These are phyloP conservation scores for Neofusicoccum umdonicola DNA, from an alignment of 2,329 filamentous ascomycete genomes.

Conservation along the genomic window DNA sequence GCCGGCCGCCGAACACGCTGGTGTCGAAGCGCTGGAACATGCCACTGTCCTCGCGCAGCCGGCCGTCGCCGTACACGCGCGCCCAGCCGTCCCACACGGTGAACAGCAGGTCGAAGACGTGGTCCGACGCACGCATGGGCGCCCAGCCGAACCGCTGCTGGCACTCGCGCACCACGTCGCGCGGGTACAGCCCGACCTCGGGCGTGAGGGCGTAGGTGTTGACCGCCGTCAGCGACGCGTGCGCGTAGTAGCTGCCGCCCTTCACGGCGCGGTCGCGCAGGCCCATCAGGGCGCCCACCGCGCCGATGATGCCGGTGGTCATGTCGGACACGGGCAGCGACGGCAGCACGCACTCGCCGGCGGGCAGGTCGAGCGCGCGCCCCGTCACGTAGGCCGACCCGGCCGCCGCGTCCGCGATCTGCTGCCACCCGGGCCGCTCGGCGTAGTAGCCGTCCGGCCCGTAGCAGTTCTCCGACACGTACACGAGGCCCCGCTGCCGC, in stretches of 20 bases:
- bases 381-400: slow-evolving; percentile 35
- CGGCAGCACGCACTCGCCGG: slow-evolving; percentile 26
- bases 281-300: slow-evolving; percentile 27
- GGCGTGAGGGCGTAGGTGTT: slow-evolving; percentile 31
- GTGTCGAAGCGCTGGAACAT: slow-evolving; percentile 24
- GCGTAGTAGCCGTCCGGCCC: slow-evolving; percentile 48
- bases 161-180: slow-evolving; percentile 26
- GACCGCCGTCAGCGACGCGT: slow-evolving; percentile 28
- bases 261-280: slow-evolving; percentile 25
- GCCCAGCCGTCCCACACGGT: slow-evolving; percentile 30
- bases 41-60: slow-evolving; percentile 21
- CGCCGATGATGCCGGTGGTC: slow-evolving; percentile 28
- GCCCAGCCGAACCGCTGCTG: slow-evolving; percentile 28
- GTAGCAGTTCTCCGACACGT: slow-evolving; percentile 53
- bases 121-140: slow-evolving; percentile 28
- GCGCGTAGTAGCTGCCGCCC: slow-evolving; percentile 24
- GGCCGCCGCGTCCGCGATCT: slow-evolving; percentile 33
- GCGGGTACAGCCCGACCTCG: slow-evolving; percentile 35
- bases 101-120: slow-evolving; percentile 30
- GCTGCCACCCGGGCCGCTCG: slow-evolving; percentile 51
- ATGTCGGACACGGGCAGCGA: slow-evolving; percentile 30
- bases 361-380: slow-evolving; percentile 30
- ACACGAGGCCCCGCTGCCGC: slow-evolving; percentile 47
- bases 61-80: slow-evolving; percentile 23
- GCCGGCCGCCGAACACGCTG: slow-evolving; percentile 24